These are phyloP conservation scores for grape (Vitis vinifera) DNA, from an alignment of 164 flowering plant genomes.

Conservation along the genomic window ASM3070453v1 NC_081820.1:24102001-24102500, in stretches of 20 bases:
- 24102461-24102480: constrained; percentile 98
- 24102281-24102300: constrained; percentile 67
- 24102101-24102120: background rate
- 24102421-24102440: constrained; percentile 13
- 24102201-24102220: constrained; percentile 74
- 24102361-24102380: too few species aligned
- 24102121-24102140: background rate
- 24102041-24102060: background rate
- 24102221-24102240: constrained; percentile 97
- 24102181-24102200: constrained; percentile 1
- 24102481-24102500: constrained; percentile 98
- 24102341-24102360: background rate
- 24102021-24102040: background rate
- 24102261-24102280: constrained; percentile 76
- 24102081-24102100: too few species aligned
- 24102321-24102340: background rate
- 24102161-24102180: background rate
- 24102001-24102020: background rate
- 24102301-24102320: constrained; percentile 81
- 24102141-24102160: background rate
- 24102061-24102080: background rate
- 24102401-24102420: background rate
- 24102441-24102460: constrained; percentile 48
- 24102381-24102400: background rate
- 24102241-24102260: constrained; percentile 86